These are phyloP conservation scores for Penicillium herquei DNA, from an alignment of 495 filamentous ascomycete genomes.

Conservation along the genomic window DNA sequence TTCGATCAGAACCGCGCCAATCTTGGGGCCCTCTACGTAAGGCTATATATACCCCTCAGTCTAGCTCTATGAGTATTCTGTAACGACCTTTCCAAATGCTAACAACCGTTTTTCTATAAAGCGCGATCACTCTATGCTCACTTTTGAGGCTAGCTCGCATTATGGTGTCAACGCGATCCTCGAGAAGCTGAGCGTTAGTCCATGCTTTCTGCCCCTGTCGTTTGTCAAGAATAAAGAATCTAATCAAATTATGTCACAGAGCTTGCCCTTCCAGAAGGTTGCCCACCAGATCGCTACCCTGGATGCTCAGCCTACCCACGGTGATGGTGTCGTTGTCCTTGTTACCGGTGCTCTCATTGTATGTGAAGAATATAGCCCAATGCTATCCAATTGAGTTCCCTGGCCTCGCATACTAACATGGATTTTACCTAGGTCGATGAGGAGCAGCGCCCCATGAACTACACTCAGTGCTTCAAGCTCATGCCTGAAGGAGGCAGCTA, in stretches of 20 bases:
- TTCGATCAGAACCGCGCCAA: slow-evolving; percentile 67
- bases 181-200: slow-evolving; percentile 72
- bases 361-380: slow-evolving; percentile 24
- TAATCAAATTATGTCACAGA: slow-evolving; percentile 37
- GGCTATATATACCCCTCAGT: not conserved
- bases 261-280: slow-evolving; percentile 77
- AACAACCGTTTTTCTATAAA: slow-evolving; percentile 32
- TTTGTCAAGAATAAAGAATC: too few species aligned
- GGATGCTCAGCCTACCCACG: slow-evolving; percentile 71
- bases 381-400: not conserved
- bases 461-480: slow-evolving; percentile 82
- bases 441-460: slow-evolving; percentile 76
- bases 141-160: slow-evolving; percentile 69
- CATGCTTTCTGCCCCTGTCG: too few species aligned
- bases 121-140: slow-evolving; percentile 88
- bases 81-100: not conserved
- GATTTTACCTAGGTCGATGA: slow-evolving; percentile 67
- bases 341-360: slow-evolving; percentile 84
- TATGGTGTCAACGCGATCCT: slow-evolving; percentile 62
- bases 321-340: slow-evolving; percentile 72
- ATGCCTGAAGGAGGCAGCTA: slow-evolving; percentile 66
- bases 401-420: not conserved
- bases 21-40: slow-evolving; percentile 77
- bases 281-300: slow-evolving; percentile 64
- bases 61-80: not conserved